Evolutionary conservation across 2,329 filamentous ascomycete genomes (phyloP), one percentile per base, ranked within the genome.

Genomic region (Elsinoe ampelina): DNA sequence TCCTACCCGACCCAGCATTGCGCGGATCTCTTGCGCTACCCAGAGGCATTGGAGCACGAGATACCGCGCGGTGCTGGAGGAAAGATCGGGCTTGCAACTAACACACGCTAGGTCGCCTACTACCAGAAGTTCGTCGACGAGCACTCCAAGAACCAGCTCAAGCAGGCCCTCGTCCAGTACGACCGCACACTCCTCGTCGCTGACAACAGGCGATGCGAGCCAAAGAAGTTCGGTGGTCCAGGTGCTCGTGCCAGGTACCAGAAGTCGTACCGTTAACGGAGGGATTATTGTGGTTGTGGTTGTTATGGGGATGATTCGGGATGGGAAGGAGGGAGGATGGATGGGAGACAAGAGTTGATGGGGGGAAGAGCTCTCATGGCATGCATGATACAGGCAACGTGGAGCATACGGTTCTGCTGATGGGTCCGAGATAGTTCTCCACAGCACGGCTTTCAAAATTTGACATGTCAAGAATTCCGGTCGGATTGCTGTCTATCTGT

Each of bases 41-140:
- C n/a, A n/a, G n/a, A 43, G n/a, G 19, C 5, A 30, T 7, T 30
- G 26, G 5, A 30, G 39, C 10, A 43, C 12, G 26, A 15, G 30
- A 11, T 5, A 51, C 34, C n/a, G 13, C 19, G 26, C 26, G 26
- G 26, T 30, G 26, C 26, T 30, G 26, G 41, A 45, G 12, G 11
- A 13, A 34, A 8, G 26, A 50, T 7, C 8, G 15, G 22, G 11
- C 17, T 2, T n/a, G 19, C 2, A 39, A 43, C 57, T 60, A 57
- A 58, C 54, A 45, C 51, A 35, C 38, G 26, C 26, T 20, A 73
- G 70, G 72, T 95, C 72, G 87, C 90, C 77, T 96, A 96, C 87
- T 97, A 96, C 87, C 92, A 96, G 82, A 96, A 98, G 84, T 98
- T 86, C 81, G 89, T 97, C 78, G 93, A 98, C 75, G 93, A 98